Evolutionary conservation across 2,329 filamentous ascomycete species (phyloP).

Genomic region (Colletotrichum cereale): DNA sequence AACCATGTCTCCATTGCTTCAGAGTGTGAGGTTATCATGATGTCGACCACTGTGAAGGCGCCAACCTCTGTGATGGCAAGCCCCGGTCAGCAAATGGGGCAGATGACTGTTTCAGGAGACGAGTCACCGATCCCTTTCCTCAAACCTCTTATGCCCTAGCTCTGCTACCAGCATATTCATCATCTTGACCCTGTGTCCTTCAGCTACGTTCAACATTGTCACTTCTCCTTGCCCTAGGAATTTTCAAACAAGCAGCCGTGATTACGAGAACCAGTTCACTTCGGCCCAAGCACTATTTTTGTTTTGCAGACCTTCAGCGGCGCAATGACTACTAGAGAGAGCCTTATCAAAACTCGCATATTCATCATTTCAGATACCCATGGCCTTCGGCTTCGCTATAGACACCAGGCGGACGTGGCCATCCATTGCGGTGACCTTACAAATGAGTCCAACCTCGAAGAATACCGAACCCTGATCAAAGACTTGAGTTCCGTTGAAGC

Average conservation of each 20-base stretch:
- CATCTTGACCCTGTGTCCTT: not conserved
- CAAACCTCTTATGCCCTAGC: not conserved
- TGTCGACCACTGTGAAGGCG: not conserved
- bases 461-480: slow-evolving; percentile 53
- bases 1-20: not conserved
- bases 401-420: slow-evolving; percentile 58
- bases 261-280: not conserved
- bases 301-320: not conserved
- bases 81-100: not conserved
- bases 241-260: not conserved
- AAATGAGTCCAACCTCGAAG: slow-evolving; percentile 55
- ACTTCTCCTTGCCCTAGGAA: not conserved
- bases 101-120: not conserved
- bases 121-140: not conserved
- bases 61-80: not conserved
- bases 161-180: not conserved
- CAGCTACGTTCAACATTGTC: not conserved
- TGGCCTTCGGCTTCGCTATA: slow-evolving; percentile 43
- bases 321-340: not conserved
- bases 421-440: slow-evolving; percentile 67
- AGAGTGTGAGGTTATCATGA: not conserved
- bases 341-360: slow-evolving; percentile 50
- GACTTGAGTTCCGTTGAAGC: slow-evolving; percentile 56
- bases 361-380: slow-evolving; percentile 56
- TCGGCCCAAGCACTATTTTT: not conserved